Percentiles rank a stretch among this genome's conserved stretches.
These are phyloP conservation scores for Claviceps citrina DNA, from an alignment of 2,329 filamentous ascomycete species.

Conservation along the genomic window DNA sequence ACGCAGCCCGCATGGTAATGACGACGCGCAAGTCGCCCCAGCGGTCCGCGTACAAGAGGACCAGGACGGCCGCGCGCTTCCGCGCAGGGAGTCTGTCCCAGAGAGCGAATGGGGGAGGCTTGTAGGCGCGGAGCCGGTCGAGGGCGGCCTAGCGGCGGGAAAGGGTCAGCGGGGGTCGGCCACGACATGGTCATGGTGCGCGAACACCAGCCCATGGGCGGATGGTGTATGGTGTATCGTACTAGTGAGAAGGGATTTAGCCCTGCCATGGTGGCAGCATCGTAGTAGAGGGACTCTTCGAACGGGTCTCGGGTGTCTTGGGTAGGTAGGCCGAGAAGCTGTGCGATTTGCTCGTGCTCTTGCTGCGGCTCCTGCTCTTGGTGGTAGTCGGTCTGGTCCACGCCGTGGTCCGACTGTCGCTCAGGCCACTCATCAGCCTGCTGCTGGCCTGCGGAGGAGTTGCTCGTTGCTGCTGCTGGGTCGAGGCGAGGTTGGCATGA, in stretches of 20 bases:
- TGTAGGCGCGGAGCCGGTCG: slow-evolving; percentile 44
- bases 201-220: no score
- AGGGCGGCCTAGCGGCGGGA: slow-evolving; percentile 34
- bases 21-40: slow-evolving; percentile 62
- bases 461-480: background rate
- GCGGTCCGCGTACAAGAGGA: slow-evolving; percentile 75
- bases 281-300: slow-evolving; percentile 38
- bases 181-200: no score
- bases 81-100: slow-evolving; percentile 47
- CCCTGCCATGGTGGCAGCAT: slow-evolving; percentile 40
- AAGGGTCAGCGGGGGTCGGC: slow-evolving; percentile 3
- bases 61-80: slow-evolving; percentile 70
- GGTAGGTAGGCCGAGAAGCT: background rate
- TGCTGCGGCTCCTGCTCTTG: background rate
- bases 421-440: slow-evolving; percentile 1
- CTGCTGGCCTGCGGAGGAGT: background rate
- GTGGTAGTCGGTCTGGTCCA: background rate
- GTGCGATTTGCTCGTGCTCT: background rate
- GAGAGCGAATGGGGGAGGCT: slow-evolving; percentile 42
- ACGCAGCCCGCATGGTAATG: slow-evolving; percentile 51
- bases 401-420: background rate
- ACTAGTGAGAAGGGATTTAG: slow-evolving; percentile 39
- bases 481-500: background rate
- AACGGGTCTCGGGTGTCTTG: background rate
- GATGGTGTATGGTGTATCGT: slow-evolving; percentile 12